phyloP scores from a whole-genome alignment of 169 alveolate species.

The Plasmodium reichenowi region DNA sequence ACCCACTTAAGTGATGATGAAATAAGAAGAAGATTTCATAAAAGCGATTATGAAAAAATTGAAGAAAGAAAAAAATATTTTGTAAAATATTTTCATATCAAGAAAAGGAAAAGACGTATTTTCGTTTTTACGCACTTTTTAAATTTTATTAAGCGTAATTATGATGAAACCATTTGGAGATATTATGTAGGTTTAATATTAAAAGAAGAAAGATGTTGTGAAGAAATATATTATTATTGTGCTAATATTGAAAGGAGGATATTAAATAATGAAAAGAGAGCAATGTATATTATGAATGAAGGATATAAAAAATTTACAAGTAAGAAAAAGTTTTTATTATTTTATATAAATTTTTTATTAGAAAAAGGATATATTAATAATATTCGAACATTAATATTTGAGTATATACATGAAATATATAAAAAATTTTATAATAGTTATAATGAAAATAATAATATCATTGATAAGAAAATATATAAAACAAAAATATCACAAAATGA shows the following conservation, averaged over 20 bases:
- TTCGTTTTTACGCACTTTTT: constrained; percentile 56
- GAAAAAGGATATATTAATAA: constrained; percentile 56
- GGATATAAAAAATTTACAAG: constrained; percentile 45
- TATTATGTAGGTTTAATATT: constrained; percentile 53
- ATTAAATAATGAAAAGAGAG: constrained; percentile 68
- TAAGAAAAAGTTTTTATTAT: constrained; percentile 37
- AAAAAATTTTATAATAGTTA: constrained; percentile 41
- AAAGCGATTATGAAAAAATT: constrained; percentile 56
- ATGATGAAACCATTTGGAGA: constrained; percentile 75
- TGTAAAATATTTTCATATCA: constrained; percentile 39
- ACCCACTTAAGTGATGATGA: constrained; percentile 18
- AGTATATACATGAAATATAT: constrained; percentile 40
- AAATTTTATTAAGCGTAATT: constrained; percentile 71
- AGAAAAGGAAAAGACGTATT: constrained; percentile 47
- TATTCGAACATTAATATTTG: constrained; percentile 32
- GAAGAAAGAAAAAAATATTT: constrained; percentile 74
- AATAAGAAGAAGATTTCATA: constrained; percentile 31
- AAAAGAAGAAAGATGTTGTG: constrained; percentile 54
- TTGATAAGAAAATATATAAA: constrained; percentile 4
- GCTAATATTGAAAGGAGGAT: constrained; percentile 69
- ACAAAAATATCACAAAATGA: constrained; percentile 36
- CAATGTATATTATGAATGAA: constrained; percentile 74
- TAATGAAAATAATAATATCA: constrained; percentile 10
- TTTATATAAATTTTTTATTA: constrained; percentile 37
- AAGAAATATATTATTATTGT: constrained; percentile 61